Conservation (phyloP, 2,329 filamentous ascomycete genomes). For the Penicillium sp. region DNA sequence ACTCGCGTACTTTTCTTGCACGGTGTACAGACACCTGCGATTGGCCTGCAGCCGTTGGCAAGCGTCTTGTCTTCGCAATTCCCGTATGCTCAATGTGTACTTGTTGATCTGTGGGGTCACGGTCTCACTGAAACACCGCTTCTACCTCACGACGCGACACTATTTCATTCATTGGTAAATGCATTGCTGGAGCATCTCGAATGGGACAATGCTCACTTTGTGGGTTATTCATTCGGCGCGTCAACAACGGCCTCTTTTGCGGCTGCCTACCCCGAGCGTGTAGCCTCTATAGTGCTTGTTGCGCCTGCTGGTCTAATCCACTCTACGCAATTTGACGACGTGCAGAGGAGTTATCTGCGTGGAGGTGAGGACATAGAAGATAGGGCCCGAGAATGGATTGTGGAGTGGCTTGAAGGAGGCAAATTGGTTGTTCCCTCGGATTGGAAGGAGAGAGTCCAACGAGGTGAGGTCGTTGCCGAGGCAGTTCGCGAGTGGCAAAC, state of each 20-base stretch:
- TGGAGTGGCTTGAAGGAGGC: conserved; percentile 47
- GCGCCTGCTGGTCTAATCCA: conserved; percentile 49
- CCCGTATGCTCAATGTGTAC: conserved; percentile 41
- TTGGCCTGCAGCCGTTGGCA: conserved; percentile 49
- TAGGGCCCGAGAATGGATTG: conserved; percentile 35
- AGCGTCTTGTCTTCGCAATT: conserved; percentile 34
- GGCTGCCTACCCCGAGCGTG: conserved; percentile 26
- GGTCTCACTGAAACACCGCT: conserved; percentile 52
- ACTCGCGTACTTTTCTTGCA: conserved; percentile 48
- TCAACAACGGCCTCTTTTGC: conserved; percentile 42
- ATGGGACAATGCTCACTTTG: conserved; percentile 47
- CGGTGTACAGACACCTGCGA: conserved; percentile 52
- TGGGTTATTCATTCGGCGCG: conserved; percentile 54
- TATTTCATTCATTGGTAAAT: conserved; percentile 48
- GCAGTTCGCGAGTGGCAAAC: conserved; percentile 52
- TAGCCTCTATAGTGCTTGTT: conserved; percentile 42
- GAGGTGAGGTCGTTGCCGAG: conserved; percentile 48
- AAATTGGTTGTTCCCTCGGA: conserved; percentile 42
- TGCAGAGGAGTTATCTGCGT: conserved; percentile 19
- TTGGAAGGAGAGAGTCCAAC: conserved; percentile 45
- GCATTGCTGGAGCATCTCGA: conserved; percentile 39
- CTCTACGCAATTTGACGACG: conserved; percentile 21
- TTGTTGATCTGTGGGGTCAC: conserved; percentile 55
- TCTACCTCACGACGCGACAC: conserved; percentile 36
- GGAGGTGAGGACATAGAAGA: conserved; percentile 31